A percentile compares a stretch with the other conserved stretches of the same genome.
Conservation (phyloP, 176 grass and related monocot species). For the Microstegium vimineum region DNA sequence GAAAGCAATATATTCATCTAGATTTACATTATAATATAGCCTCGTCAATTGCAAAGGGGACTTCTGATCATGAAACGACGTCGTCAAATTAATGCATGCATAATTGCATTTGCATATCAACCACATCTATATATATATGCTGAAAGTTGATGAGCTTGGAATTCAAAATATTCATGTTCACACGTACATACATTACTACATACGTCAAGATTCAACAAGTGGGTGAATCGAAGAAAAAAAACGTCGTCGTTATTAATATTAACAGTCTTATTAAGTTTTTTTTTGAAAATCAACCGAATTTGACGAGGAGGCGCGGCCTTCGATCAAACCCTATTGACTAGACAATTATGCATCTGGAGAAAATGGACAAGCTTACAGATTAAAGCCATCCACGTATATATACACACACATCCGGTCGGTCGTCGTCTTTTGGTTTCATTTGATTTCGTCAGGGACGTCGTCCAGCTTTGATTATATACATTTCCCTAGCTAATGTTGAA, state of each 20-base stretch:
- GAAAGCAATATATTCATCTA: too few species aligned
- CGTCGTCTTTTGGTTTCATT: background rate
- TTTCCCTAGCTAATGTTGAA: background rate
- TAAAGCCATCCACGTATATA: background rate
- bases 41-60: background rate
- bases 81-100: background rate
- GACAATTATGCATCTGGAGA: background rate
- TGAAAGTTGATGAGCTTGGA: background rate
- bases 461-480: background rate
- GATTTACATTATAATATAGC: too few species aligned
- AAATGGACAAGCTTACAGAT: background rate
- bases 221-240: background rate
- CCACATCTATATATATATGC: too few species aligned
- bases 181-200: background rate
- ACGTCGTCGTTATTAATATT: too few species aligned
- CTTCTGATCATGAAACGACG: background rate
- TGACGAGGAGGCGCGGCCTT: background rate
- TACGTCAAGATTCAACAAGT: conserved; percentile 17
- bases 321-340: background rate
- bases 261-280: too few species aligned
- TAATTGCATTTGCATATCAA: background rate
- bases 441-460: conserved; percentile 8
- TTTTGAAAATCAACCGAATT: background rate
- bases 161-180: background rate
- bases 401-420: background rate